Base-by-base conservation (phyloP, 1,284 basidiomycete genomes). In the Cystobasidiaceae sp. region DNA sequence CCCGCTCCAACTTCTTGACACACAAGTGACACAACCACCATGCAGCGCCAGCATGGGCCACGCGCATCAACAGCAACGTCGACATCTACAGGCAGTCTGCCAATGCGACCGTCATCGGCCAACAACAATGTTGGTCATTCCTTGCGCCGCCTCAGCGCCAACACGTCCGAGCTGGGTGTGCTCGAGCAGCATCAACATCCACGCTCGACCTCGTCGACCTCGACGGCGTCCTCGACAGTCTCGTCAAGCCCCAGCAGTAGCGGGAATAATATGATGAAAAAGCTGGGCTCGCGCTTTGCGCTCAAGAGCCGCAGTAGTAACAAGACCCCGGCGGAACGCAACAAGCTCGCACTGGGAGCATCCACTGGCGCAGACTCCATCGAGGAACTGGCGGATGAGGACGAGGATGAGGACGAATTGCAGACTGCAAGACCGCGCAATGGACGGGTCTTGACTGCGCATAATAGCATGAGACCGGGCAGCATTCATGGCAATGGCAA, bases 241-340 rank as follows among this genome's bases (percentile, higher is more conserved):
- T n/a, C n/a, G n/a, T n/a, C n/a, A n/a, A n/a, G n/a, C n/a, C n/a
- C 6, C 19, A 56, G 34, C 33, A 32, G 39, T 23, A 25, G 45
- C 21, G 27, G 23, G n/a, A 46, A 25, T 41, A 56, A 44, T 33
- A 44, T 56, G 54, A 56, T 56, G 39, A 44, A 56, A 25, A 56
- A 56, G 33, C 19, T 56, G 25, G 54, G 54, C 13, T 56, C 54
- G 4, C 37, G 41, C 33, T 56, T 56, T 33, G n/a, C 41, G 17
- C 54, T 56, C 39, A 56, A 56, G 19, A 37, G 54, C 3, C 41
- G 37, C 13, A 28, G 33, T 56, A n/a, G 7, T 28, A 23, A 28
- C 45, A 4, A 23, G 23, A 23, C 33, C 11, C 37, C 52, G n/a
- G 23, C 51, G 1, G 17, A 33, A 39, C n/a, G n/a, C 37, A 39